phyloP scores from a whole-genome alignment of 257 asterid species.

The Ophiorrhiza pumila region DNA sequence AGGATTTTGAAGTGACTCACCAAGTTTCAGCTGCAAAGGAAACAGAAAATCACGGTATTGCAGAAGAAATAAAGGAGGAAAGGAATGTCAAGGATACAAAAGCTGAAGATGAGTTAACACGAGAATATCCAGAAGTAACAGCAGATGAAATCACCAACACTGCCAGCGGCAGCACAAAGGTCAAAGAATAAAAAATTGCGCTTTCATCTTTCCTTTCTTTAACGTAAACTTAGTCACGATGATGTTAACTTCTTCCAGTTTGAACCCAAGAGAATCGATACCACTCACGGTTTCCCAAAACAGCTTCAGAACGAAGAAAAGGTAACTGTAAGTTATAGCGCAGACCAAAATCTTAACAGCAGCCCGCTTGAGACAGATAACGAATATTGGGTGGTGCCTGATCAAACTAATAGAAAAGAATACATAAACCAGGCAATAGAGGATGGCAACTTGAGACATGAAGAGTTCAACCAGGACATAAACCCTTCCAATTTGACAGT shows the following conservation, averaged over 20 bases:
- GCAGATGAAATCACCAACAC: slow-evolving; percentile 10
- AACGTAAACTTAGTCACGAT: background rate
- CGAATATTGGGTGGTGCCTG: background rate
- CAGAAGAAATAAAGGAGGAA: background rate
- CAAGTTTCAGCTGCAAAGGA: background rate
- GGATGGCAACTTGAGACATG: background rate
- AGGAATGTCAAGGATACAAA: background rate
- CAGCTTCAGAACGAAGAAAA: background rate
- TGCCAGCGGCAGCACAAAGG: slow-evolving; percentile 21
- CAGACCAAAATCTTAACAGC: slow-evolving; percentile 1
- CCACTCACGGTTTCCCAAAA: background rate
- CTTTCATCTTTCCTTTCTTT: background rate
- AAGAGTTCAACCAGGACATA: slow-evolving; percentile 6
- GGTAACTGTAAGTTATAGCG: background rate
- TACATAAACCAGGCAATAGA: no score
- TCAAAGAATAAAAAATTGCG: background rate
- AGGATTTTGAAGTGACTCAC: background rate
- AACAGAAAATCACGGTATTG: background rate
- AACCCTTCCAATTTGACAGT: background rate
- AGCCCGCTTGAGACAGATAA: background rate
- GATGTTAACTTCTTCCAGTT: background rate
- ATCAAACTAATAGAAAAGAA: background rate
- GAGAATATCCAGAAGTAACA: background rate
- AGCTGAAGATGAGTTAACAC: slow-evolving; percentile 17
- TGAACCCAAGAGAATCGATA: background rate